Evolutionary conservation across 78 protist genomes (phyloP).

Genomic region (Tieghemostelium lacteum): DNA sequence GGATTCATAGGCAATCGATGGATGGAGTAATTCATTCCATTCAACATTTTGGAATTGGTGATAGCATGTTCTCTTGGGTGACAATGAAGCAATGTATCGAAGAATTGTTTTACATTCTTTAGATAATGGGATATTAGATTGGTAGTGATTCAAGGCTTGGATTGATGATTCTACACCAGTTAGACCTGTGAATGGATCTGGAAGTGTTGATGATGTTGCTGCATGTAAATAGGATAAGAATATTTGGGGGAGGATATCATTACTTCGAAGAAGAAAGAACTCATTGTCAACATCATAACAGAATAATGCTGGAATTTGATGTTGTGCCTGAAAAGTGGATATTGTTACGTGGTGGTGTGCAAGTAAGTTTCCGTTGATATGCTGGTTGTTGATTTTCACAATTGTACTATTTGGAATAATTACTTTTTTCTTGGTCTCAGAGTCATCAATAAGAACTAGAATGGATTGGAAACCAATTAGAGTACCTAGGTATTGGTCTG

Average conservation of each 20-base stretch:
- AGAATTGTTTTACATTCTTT: background rate
- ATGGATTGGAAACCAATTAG: background rate
- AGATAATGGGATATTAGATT: background rate
- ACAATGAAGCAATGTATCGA: background rate
- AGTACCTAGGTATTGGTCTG: background rate
- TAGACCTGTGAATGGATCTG: slow-evolving; percentile 11
- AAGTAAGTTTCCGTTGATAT: background rate
- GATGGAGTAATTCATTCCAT: background rate
- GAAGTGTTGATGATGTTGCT: background rate
- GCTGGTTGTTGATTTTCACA: background rate
- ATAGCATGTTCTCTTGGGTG: background rate
- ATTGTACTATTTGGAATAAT: background rate
- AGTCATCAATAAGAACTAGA: background rate
- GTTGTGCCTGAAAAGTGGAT: background rate
- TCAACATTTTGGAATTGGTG: background rate
- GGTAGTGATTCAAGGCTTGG: background rate
- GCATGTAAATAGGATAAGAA: background rate
- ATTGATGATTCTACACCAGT: background rate
- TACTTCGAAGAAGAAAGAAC: background rate
- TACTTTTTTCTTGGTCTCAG: background rate
- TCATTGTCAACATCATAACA: background rate
- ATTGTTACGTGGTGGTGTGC: background rate
- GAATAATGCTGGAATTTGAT: background rate
- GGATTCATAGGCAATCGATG: background rate
- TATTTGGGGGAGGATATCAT: background rate